Base-by-base conservation (phyloP, 495 filamentous ascomycete species). In the Penicillium goetzii region DNA sequence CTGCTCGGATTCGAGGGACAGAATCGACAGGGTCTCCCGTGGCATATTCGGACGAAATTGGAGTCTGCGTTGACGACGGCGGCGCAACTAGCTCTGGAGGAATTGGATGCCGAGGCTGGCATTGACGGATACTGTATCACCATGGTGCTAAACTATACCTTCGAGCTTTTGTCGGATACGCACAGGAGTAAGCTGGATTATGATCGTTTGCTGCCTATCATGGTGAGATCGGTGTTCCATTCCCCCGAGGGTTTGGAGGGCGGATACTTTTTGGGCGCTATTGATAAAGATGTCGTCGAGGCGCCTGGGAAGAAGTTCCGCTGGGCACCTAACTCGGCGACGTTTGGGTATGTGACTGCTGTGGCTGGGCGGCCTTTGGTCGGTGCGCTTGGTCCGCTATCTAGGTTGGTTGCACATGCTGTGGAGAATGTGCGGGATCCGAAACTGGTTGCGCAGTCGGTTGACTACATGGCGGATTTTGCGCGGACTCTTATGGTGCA, bases 61-160 rank as follows among this genome's bases (percentile, higher is more conserved):
- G 92, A 96, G 66, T 78, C 81, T 10, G 92, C 91, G 11, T 84
- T 97, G 19, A 88, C 90, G 30, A 90, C 84, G 32, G 93, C 93
- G 14, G 81, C 86, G 1, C 96, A 96, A 73, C 73, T 97, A 17
- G 88, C 92, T 2, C 70, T 97, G 30, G 82, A 86, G 64, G 83
- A 86, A 51, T 65, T 76, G 9, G 67, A 70, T n/a, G 59, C 69
- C 19, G 77, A 75, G 19, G 80, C 82, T 23, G 85, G 86, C 0
- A 76, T 91, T 14, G 89, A 85, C 41, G 78, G 80, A 17, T 81
- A 81, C 55, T 86, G 87, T 33, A 81, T 94, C 36, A 84, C 85
- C 0, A 80, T 96, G 72, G 89, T 92, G 1, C 73, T 97, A 54
- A 93, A 90, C 72, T 89, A 92, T 70, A 84, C 86, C 2, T 96